phyloP scores from a whole-genome alignment of 2,329 filamentous ascomycete genomes.

The Exserohilum rostratum region DNA sequence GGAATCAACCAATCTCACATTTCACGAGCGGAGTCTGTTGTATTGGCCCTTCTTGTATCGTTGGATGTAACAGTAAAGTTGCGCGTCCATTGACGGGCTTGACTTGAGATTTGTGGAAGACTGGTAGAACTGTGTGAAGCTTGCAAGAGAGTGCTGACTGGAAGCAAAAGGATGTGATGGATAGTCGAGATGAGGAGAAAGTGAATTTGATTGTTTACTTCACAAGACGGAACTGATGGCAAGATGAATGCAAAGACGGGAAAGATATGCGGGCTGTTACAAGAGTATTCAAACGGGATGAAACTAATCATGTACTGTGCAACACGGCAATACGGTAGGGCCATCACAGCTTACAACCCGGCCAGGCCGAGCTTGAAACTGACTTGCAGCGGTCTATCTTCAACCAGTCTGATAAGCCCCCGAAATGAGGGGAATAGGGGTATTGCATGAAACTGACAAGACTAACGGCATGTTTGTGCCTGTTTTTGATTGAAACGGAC shows the following conservation, averaged over 20 bases:
- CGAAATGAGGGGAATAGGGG: constrained; percentile 14
- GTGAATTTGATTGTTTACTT: not conserved
- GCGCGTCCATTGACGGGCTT: constrained; percentile 28
- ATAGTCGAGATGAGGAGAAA: not conserved
- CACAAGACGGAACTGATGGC: not conserved
- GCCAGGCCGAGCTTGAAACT: too few relatives aligned
- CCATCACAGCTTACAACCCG: too few relatives aligned
- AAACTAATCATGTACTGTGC: too few relatives aligned
- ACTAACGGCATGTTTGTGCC: constrained; percentile 6
- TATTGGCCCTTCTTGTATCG: constrained; percentile 44
- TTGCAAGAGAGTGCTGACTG: constrained; percentile 28
- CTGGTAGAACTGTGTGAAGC: constrained; percentile 19
- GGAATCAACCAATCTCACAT: constrained; percentile 32
- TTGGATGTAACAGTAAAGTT: constrained; percentile 30
- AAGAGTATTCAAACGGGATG: not conserved
- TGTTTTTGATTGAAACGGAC: too few relatives aligned
- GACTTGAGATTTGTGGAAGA: constrained; percentile 18
- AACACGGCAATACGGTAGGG: too few relatives aligned
- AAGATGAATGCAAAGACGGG: not conserved
- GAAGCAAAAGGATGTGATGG: constrained; percentile 32
- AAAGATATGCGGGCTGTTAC: not conserved
- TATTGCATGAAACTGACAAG: not conserved
- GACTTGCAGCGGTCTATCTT: constrained; percentile 18
- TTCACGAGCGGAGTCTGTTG: constrained; percentile 48
- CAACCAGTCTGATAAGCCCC: constrained; percentile 19